Evolutionary conservation across 768 basidiomycete species (phyloP).

Genomic region (Pulveroboletus sp.): DNA sequence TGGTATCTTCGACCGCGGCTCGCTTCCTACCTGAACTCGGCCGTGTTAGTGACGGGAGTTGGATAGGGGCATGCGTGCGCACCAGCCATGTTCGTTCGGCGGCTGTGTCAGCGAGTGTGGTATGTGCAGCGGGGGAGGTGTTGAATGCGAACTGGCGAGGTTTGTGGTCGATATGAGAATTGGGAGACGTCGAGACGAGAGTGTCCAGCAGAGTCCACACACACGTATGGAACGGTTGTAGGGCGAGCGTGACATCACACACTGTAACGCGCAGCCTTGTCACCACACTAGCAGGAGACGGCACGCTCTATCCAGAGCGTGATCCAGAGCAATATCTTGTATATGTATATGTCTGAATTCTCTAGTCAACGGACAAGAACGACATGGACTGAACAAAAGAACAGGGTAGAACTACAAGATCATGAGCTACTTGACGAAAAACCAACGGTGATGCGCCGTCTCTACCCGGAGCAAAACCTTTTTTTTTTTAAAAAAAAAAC

Average conservation of each 20-base stretch:
- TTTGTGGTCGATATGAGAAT: constrained; percentile 11
- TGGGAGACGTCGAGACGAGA: constrained; percentile 22
- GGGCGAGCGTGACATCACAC: constrained; percentile 32
- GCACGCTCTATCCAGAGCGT: no score
- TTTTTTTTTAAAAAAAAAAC: no score
- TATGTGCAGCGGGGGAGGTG: not conserved
- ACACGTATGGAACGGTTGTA: constrained; percentile 2
- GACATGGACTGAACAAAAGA: constrained; percentile 27
- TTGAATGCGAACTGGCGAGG: not conserved
- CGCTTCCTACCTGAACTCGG: constrained; percentile 40
- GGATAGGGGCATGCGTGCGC: constrained; percentile 15
- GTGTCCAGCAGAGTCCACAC: constrained; percentile 21
- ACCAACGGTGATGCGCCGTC: constrained; percentile 5
- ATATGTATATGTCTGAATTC: no score
- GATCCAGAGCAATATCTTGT: no score
- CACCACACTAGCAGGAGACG: no score
- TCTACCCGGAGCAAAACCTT: constrained; percentile 12
- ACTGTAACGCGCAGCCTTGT: constrained; percentile 15
- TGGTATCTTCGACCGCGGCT: constrained; percentile 34
- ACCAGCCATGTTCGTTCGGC: constrained; percentile 27
- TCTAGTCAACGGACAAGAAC: not conserved
- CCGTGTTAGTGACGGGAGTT: not conserved
- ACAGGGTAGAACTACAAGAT: constrained; percentile 26
- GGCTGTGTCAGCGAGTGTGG: not conserved
- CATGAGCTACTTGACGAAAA: constrained; percentile 24